Conservation (phyloP, 768 basidiomycete genomes). For the Lentinula guzmanii region DNA sequence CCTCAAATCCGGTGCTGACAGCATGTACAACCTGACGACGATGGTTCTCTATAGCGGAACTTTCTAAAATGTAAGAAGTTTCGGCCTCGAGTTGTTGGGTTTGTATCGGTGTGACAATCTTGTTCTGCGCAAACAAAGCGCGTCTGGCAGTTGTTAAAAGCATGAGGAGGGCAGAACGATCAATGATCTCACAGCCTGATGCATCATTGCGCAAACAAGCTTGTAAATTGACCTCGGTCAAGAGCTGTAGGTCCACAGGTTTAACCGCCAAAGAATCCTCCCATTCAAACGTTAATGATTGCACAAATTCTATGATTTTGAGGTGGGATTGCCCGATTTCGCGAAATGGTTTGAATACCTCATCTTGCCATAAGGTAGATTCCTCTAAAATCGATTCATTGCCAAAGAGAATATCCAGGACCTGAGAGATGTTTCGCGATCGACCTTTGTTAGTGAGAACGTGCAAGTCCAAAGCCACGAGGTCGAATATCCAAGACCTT, state of each 20-base stretch:
- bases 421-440: slow-evolving; percentile 62
- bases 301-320: slow-evolving; percentile 82
- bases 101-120: slow-evolving; percentile 54
- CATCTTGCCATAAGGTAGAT: slow-evolving; percentile 34
- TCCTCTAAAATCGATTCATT: slow-evolving; percentile 42
- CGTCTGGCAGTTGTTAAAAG: slow-evolving; percentile 60
- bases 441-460: slow-evolving; percentile 77
- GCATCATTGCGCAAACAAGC: slow-evolving; percentile 63
- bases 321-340: slow-evolving; percentile 80
- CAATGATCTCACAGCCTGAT: slow-evolving; percentile 79
- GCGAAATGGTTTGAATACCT: slow-evolving; percentile 51
- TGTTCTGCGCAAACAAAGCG: slow-evolving; percentile 61
- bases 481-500: slow-evolving; percentile 80
- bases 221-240: slow-evolving; percentile 60
- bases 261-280: slow-evolving; percentile 62
- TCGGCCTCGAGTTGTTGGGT: slow-evolving; percentile 65
- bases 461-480: slow-evolving; percentile 84
- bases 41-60: slow-evolving; percentile 84
- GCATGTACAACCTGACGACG: slow-evolving; percentile 75
- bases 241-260: slow-evolving; percentile 56
- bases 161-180: slow-evolving; percentile 62
- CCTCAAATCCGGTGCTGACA: slow-evolving; percentile 61
- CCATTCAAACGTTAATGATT: slow-evolving; percentile 88
- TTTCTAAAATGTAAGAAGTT: slow-evolving; percentile 70
- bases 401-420: slow-evolving; percentile 80